Conservation (phyloP, 306 rosid genomes). For the Acacia confusa region DNA sequence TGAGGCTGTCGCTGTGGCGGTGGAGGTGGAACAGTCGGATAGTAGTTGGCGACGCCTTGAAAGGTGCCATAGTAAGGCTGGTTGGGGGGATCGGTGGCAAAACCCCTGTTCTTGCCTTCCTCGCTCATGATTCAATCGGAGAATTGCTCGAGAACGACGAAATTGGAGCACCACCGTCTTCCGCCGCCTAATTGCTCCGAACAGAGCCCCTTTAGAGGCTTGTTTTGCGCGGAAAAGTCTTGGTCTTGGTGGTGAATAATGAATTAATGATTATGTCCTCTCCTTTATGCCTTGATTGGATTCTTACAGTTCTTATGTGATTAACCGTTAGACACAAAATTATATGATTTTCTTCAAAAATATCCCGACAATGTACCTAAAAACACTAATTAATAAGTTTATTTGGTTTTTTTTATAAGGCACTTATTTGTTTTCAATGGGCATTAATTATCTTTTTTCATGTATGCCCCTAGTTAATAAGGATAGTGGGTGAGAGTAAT, state of each 20-base stretch:
- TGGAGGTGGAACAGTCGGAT: conserved; percentile 44
- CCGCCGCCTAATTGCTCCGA: neutral
- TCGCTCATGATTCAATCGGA: conserved; percentile 36
- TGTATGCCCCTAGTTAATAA: too few species aligned
- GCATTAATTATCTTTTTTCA: too few species aligned
- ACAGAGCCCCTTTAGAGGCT: neutral
- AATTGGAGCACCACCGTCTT: neutral
- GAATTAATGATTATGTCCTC: neutral
- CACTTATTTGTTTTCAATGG: too few species aligned
- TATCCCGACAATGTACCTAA: too few species aligned
- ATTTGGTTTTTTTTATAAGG: too few species aligned
- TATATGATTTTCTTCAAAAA: too few species aligned
- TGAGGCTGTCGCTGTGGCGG: conserved; percentile 31
- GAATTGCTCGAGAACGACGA: neutral
- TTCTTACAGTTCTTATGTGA: too few species aligned
- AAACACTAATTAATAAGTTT: too few species aligned
- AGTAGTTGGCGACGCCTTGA: conserved; percentile 81
- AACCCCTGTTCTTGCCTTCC: conserved; percentile 46
- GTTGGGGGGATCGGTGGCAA: conserved; percentile 31
- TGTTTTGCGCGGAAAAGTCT: neutral
- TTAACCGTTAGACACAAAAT: too few species aligned
- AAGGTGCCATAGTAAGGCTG: conserved; percentile 78
- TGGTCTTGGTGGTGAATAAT: neutral
- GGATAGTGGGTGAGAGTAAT: too few species aligned
- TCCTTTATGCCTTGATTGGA: neutral